Conservation (phyloP, 306 rosid genomes). For the Delonix regia region DNA sequence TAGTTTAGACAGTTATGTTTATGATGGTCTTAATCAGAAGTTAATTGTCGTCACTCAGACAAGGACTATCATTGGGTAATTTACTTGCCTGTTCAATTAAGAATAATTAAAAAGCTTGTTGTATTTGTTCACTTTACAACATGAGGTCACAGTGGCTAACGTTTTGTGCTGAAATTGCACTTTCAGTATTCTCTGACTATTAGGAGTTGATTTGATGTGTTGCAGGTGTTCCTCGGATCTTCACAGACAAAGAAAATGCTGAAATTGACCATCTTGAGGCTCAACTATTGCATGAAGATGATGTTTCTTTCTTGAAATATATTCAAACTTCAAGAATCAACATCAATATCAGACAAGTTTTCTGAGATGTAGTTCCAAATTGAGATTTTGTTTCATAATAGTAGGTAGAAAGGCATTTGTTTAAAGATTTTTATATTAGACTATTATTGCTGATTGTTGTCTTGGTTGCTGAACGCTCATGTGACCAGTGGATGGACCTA, state of each 20-base stretch:
- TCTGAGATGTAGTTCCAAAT: conserved; percentile 36
- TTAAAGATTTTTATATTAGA: conserved; percentile 5
- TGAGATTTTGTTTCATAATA: conserved; percentile 21
- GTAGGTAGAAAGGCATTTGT: background rate
- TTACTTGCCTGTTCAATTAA: background rate
- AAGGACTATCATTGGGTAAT: conserved; percentile 15
- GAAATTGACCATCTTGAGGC: conserved; percentile 64
- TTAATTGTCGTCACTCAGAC: background rate
- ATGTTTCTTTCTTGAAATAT: conserved; percentile 65
- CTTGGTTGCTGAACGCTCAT: background rate
- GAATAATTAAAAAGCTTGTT: background rate
- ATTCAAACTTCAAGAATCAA: conserved; percentile 85
- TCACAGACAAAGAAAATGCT: conserved; percentile 70
- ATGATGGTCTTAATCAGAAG: conserved; percentile 21
- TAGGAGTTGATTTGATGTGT: conserved; percentile 35
- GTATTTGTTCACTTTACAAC: background rate
- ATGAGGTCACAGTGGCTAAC: background rate
- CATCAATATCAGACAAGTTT: conserved; percentile 94
- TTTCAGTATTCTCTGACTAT: conserved; percentile 25
- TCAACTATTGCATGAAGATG: conserved; percentile 59
- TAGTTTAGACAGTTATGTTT: background rate
- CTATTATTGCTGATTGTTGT: background rate
- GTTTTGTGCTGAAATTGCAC: conserved; percentile 6
- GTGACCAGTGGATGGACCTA: background rate
- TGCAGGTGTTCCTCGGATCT: conserved; percentile 93